Conservation (phyloP, 441 rosid species). For the Theobroma grandiflorum region DNA sequence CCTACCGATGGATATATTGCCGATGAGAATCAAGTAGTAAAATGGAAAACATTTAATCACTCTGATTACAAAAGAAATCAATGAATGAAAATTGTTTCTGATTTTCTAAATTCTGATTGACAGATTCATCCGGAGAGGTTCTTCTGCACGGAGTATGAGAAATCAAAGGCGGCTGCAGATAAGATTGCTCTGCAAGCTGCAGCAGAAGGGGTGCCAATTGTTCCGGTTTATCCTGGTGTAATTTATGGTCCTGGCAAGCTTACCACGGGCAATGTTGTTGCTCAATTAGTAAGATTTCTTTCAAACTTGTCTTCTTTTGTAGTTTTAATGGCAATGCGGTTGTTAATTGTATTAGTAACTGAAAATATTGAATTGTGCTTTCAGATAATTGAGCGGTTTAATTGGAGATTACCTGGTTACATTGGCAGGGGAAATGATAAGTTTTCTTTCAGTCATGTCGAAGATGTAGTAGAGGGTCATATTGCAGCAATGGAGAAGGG, state of each 20-base stretch:
- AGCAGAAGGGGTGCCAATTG: conserved; percentile 69
- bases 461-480: conserved; percentile 86
- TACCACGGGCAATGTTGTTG: conserved; percentile 73
- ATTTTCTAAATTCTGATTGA: conserved; percentile 3
- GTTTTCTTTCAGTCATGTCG: conserved; percentile 80
- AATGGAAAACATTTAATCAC: not conserved
- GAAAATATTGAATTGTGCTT: conserved; percentile 20
- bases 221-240: conserved; percentile 81
- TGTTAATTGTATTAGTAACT: not conserved
- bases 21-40: conserved; percentile 69
- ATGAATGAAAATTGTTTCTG: not conserved
- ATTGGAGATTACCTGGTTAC: conserved; percentile 89
- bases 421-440: conserved; percentile 75
- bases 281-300: conserved; percentile 61
- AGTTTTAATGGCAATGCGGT: not conserved
- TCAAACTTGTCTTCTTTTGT: not conserved
- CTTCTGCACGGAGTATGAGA: conserved; percentile 92
- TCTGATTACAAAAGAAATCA: not conserved
- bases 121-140: conserved; percentile 70
- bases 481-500: conserved; percentile 80
- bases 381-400: conserved; percentile 84
- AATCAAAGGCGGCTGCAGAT: conserved; percentile 78
- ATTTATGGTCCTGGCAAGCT: conserved; percentile 89
- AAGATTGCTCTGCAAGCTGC: conserved; percentile 78
- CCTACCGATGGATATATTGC: conserved; percentile 82